A percentile compares a stretch with the other conserved stretches of the same genome.
phyloP scores from a whole-genome alignment of 2,329 filamentous ascomycete species.

The Thermoascus crustaceus region DNA sequence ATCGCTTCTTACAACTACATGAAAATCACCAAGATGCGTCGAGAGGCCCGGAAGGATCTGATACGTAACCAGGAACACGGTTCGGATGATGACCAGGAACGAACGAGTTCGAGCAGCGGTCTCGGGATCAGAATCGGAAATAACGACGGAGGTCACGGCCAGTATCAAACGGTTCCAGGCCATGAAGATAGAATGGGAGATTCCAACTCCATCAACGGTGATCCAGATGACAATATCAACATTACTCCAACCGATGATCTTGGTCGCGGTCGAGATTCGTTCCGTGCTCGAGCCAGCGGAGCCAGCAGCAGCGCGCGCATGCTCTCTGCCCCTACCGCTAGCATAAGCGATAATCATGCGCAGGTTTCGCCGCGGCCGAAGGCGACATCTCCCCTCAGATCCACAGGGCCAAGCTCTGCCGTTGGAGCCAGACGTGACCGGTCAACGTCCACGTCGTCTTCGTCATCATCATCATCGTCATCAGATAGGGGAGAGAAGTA shows the following conservation, averaged over 20 bases:
- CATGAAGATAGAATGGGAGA: conserved; percentile 16
- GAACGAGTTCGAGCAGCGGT: conserved; percentile 3
- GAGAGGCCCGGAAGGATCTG: conserved; percentile 53
- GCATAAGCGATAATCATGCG: conserved; percentile 22
- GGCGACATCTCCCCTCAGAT: conserved; percentile 28
- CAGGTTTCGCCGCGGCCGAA: conserved; percentile 16
- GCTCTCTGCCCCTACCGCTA: conserved; percentile 22
- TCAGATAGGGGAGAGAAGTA: too few relatives aligned
- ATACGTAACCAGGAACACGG: conserved; percentile 17
- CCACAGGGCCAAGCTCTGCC: too few relatives aligned
- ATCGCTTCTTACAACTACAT: conserved; percentile 91
- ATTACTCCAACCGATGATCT: conserved; percentile 17
- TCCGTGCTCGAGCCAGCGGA: conserved; percentile 26
- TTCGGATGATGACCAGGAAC: conserved; percentile 20
- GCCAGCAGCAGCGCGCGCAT: conserved; percentile 18
- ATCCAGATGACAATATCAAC: conserved; percentile 18
- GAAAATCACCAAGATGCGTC: conserved; percentile 82
- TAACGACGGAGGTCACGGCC: conserved; percentile 15
- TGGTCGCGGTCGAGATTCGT: conserved; percentile 18
- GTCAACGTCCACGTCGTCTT: too few relatives aligned
- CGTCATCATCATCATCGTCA: too few relatives aligned
- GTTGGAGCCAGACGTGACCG: too few relatives aligned
- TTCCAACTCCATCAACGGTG: conserved; percentile 9
- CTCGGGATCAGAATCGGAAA: conserved; percentile 5
- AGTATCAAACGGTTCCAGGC: conserved; percentile 19